A percentile compares a stretch with the other conserved stretches of the same genome.
These are phyloP conservation scores for Sporothrix protearum DNA, from an alignment of 2,329 filamentous ascomycete species.

Conservation along the genomic window DNA sequence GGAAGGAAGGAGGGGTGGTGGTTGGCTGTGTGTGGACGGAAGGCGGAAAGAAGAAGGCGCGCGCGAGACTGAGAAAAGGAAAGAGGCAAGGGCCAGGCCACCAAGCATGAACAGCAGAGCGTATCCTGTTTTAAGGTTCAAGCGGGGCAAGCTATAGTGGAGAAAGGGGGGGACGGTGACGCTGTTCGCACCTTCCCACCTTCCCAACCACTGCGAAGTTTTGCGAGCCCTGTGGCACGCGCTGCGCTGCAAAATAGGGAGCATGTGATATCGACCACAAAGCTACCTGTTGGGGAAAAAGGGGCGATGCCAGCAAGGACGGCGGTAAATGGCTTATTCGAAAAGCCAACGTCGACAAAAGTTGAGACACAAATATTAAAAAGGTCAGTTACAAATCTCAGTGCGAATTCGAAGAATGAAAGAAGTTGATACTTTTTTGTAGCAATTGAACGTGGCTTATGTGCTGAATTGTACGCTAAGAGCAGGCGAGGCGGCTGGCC, in stretches of 20 bases:
- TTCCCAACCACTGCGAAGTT: background rate
- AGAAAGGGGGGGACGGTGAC: constrained; percentile 12
- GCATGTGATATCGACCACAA: background rate
- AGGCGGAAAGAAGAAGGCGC: constrained; percentile 14
- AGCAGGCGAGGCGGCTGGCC: background rate
- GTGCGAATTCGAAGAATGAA: background rate
- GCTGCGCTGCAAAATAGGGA: background rate
- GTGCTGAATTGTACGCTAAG: background rate
- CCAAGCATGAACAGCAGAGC: background rate
- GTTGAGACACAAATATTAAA: background rate
- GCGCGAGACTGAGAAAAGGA: background rate
- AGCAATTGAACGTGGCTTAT: background rate
- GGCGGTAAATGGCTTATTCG: background rate
- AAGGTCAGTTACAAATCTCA: background rate
- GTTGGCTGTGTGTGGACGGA: background rate
- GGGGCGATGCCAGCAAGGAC: background rate
- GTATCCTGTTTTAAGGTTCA: constrained; percentile 23
- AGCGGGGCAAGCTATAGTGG: constrained; percentile 25
- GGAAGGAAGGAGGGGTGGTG: constrained; percentile 5
- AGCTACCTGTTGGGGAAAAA: constrained; percentile 8
- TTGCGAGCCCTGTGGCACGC: background rate
- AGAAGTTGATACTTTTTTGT: no score
- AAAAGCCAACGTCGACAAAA: background rate
- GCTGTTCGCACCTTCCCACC: background rate
- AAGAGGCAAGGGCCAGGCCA: background rate